Evolutionary conservation across 352 stramenopile genomes (phyloP).

Genomic region (Globisporangium cylindrosporum): DNA sequence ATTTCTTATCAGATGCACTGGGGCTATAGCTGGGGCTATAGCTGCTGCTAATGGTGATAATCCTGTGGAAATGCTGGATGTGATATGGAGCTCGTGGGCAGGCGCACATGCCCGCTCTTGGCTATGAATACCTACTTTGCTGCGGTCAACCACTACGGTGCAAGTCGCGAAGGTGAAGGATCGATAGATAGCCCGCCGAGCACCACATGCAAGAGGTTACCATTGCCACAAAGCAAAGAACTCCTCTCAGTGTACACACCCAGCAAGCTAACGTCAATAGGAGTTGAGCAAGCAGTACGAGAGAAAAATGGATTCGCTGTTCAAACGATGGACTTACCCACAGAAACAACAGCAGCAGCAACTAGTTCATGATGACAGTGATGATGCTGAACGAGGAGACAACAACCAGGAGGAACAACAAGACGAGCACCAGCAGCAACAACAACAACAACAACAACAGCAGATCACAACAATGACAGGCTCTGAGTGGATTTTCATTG

Average conservation of each 20-base stretch:
- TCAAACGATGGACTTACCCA: slow-evolving; percentile 4
- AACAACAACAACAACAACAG: slow-evolving; percentile 14
- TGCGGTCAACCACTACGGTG: background rate
- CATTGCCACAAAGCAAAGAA: background rate
- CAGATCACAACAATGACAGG: slow-evolving; percentile 17
- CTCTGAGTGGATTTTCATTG: slow-evolving; percentile 57
- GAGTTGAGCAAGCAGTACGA: background rate
- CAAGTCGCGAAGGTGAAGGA: background rate
- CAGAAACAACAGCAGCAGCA: background rate
- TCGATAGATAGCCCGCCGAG: background rate
- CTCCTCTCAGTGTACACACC: background rate
- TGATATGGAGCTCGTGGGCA: background rate
- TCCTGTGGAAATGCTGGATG: background rate
- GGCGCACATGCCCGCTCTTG: background rate
- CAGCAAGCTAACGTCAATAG: background rate
- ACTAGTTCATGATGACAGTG: slow-evolving; percentile 2
- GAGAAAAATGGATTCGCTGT: slow-evolving; percentile 1
- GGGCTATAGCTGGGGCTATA: too few relatives aligned
- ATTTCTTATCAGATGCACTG: too few relatives aligned
- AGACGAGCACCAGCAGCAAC: background rate
- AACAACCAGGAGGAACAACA: slow-evolving; percentile 17
- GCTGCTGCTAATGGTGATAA: too few relatives aligned
- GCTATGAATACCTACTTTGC: too few relatives aligned
- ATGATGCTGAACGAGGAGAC: slow-evolving; percentile 13
- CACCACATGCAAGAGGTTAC: background rate